A percentile compares a stretch with the other conserved stretches of the same genome.
Evolutionary conservation across 192 early-diverging fungal species (phyloP).

Genomic region (Dissophora globulifera): DNA sequence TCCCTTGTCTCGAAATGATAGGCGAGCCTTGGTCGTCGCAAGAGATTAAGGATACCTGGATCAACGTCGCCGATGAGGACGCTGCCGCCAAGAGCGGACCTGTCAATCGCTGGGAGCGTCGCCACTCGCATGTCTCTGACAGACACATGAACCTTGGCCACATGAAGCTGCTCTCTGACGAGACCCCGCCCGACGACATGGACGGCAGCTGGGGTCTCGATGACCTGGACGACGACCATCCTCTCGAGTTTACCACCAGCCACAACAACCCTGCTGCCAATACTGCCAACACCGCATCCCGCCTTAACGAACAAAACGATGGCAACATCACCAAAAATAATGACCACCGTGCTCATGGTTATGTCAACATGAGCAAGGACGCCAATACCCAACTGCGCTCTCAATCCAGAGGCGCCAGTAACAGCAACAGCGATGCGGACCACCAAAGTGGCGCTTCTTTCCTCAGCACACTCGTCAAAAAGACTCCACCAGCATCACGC

Average conservation of each 20-base stretch:
- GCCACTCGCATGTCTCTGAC: conserved; percentile 37
- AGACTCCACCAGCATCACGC: conserved; percentile 2
- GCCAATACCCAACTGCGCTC: no score
- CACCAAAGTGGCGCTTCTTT: conserved; percentile 7
- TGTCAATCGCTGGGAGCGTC: conserved; percentile 4
- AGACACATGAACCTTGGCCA: conserved; percentile 22
- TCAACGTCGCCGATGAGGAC: conserved; percentile 9
- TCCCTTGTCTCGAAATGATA: neutral
- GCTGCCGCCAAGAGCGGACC: neutral
- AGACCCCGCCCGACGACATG: conserved; percentile 44
- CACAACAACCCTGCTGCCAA: no score
- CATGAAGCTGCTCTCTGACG: conserved; percentile 36
- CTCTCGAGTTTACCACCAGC: no score
- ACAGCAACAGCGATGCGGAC: neutral
- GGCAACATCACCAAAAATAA: conserved; percentile 39
- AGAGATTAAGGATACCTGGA: conserved; percentile 27
- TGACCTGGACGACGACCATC: conserved; percentile 29
- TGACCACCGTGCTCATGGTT: no score
- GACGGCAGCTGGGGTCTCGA: conserved; percentile 44
- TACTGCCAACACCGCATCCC: conserved; percentile 5
- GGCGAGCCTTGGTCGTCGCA: conserved; percentile 18
- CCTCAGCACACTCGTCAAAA: conserved; percentile 5
- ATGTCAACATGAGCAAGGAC: no score
- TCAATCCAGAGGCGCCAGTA: neutral
- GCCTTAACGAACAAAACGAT: conserved; percentile 36